phyloP scores from a whole-genome alignment of 768 basidiomycete genomes.

The Pholiota microspora region DNA sequence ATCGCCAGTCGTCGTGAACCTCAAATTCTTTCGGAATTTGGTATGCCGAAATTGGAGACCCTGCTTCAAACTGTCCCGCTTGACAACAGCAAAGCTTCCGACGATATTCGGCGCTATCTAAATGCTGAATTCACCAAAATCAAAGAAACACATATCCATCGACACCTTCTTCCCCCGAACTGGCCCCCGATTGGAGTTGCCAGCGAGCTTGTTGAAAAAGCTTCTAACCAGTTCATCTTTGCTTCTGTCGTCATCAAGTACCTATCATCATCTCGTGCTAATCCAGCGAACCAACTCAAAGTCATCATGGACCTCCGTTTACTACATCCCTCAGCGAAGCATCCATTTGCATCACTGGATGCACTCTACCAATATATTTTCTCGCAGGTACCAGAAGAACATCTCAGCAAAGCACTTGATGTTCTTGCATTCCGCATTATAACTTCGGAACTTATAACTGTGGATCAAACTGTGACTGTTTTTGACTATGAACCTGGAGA shows the following conservation, averaged over 20 bases:
- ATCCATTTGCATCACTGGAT: conserved; percentile 7
- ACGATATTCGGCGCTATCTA: conserved; percentile 8
- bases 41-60: neutral
- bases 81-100: neutral
- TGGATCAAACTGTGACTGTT: neutral
- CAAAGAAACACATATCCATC: conserved; percentile 1
- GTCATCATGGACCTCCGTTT: neutral
- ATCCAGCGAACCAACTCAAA: neutral
- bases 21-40: neutral
- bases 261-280: neutral
- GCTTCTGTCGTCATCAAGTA: conserved; percentile 4
- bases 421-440: neutral
- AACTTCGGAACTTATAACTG: neutral
- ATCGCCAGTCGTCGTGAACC: neutral
- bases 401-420: neutral
- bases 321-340: neutral
- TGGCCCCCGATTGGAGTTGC: neutral
- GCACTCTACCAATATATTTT: conserved; percentile 5
- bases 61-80: neutral
- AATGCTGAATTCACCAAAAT: conserved; percentile 4
- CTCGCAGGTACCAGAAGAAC: neutral
- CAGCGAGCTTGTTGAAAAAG: neutral
- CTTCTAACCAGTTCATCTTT: conserved; percentile 12
- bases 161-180: neutral
- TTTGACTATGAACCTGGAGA: neutral